Evolutionary conservation across 768 basidiomycete species (phyloP).

Genomic region (Psilocybe sp.): DNA sequence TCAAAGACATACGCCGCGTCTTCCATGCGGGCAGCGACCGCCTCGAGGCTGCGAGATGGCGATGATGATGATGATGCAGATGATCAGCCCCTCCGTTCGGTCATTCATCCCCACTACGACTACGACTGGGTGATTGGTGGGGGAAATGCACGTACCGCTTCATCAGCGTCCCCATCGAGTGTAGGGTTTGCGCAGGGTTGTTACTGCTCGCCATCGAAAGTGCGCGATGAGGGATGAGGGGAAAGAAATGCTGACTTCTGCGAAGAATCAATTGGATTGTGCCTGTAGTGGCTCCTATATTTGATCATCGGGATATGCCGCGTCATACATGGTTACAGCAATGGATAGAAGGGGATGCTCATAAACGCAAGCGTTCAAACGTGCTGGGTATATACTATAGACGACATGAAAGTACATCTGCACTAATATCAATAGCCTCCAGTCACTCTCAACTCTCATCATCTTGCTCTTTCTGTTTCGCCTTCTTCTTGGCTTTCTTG

Average conservation of each 20-base stretch:
- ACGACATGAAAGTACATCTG: not conserved
- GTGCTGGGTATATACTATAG: not conserved
- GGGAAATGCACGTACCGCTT: conserved; percentile 54
- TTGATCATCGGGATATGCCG: conserved; percentile 20
- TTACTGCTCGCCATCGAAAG: conserved; percentile 7
- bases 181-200: conserved; percentile 34
- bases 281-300: conserved; percentile 3
- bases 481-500: conserved; percentile 80
- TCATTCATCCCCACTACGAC: not conserved
- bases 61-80: too few relatives aligned
- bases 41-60: conserved; percentile 69
- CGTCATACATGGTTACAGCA: not conserved
- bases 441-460: conserved; percentile 7
- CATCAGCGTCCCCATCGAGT: conserved; percentile 79
- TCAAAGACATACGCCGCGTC: conserved; percentile 66
- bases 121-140: not conserved
- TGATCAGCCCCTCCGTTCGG: conserved; percentile 4
- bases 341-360: not conserved
- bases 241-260: not conserved
- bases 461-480: conserved; percentile 24
- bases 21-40: conserved; percentile 91
- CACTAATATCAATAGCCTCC: too few relatives aligned
- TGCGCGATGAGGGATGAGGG: not conserved
- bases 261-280: not conserved
- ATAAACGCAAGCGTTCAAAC: not conserved